Conservation (phyloP, 2,329 filamentous ascomycete species). For the Leptosphaerulina australis region DNA sequence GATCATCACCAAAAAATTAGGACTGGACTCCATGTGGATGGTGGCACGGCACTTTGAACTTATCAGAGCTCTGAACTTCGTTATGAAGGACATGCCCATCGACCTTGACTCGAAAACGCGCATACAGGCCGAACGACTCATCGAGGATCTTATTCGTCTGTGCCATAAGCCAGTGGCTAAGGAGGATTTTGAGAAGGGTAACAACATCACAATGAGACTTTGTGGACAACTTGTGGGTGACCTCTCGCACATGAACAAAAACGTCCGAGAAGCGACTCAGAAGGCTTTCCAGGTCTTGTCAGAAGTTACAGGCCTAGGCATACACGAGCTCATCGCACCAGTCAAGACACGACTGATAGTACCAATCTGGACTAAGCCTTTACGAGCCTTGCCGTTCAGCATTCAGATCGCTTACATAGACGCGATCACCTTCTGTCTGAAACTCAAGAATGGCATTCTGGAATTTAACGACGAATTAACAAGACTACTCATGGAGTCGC, state of each 20-base stretch:
- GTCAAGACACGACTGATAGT: constrained; percentile 88
- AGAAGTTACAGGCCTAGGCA: constrained; percentile 74
- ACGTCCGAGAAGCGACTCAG: constrained; percentile 87
- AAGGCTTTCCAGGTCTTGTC: constrained; percentile 81
- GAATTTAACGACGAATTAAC: constrained; percentile 92
- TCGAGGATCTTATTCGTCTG: constrained; percentile 77
- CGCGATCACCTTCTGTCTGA: constrained; percentile 93
- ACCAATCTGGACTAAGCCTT: constrained; percentile 92
- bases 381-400: constrained; percentile 89
- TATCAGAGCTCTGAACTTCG: constrained; percentile 88
- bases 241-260: constrained; percentile 92
- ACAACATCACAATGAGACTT: constrained; percentile 72
- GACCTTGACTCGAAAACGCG: constrained; percentile 92
- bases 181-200: constrained; percentile 73
- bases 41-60: constrained; percentile 83
- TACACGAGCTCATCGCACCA: constrained; percentile 86
- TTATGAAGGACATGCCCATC: constrained; percentile 96
- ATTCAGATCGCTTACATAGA: constrained; percentile 99
- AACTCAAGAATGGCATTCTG: constrained; percentile 85
- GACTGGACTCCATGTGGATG: constrained; percentile 85
- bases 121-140: constrained; percentile 78
- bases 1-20: constrained; percentile 81
- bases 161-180: constrained; percentile 82
- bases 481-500: constrained; percentile 86
- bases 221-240: constrained; percentile 87